phyloP scores from a whole-genome alignment of 75 land plant species.

The Azolla pinnata region DNA sequence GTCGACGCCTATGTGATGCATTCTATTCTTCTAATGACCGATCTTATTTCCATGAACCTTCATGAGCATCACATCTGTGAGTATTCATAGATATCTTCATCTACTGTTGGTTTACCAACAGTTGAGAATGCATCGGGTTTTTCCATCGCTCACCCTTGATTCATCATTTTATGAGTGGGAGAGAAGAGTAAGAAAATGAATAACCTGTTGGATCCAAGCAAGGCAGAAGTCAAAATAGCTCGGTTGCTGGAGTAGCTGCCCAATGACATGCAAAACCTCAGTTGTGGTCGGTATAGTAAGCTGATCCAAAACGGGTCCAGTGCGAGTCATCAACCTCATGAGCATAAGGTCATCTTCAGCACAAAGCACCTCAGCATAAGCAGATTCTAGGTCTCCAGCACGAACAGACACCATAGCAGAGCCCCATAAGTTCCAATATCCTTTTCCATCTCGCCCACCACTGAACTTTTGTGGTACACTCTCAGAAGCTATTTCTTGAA shows the following conservation, averaged over 20 bases:
- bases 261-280: slow-evolving; percentile 10
- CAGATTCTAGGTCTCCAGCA: slow-evolving; percentile 22
- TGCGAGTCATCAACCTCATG: slow-evolving; percentile 29
- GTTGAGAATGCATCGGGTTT: too few relatives aligned
- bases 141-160: too few relatives aligned
- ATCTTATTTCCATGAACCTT: too few relatives aligned
- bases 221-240: slow-evolving; percentile 22
- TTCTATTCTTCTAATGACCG: too few relatives aligned
- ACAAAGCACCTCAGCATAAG: slow-evolving; percentile 23
- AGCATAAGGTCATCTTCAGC: slow-evolving; percentile 26
- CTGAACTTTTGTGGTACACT: slow-evolving; percentile 9
- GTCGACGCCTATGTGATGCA: too few relatives aligned
- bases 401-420: slow-evolving; percentile 21
- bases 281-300: slow-evolving; percentile 13
- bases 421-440: slow-evolving; percentile 26
- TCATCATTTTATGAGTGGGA: too few relatives aligned
- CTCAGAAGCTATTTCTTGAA: slow-evolving; percentile 50
- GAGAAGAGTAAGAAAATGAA: too few relatives aligned
- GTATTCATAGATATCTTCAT: too few relatives aligned
- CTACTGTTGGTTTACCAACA: too few relatives aligned
- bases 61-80: too few relatives aligned
- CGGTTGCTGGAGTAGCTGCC: slow-evolving; percentile 25
- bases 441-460: slow-evolving; percentile 1
- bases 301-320: slow-evolving; percentile 28
- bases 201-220: slow-evolving; percentile 35